phyloP scores from a whole-genome alignment of 371 early-diverging fungal genomes.

The Mucor indicus region DNA sequence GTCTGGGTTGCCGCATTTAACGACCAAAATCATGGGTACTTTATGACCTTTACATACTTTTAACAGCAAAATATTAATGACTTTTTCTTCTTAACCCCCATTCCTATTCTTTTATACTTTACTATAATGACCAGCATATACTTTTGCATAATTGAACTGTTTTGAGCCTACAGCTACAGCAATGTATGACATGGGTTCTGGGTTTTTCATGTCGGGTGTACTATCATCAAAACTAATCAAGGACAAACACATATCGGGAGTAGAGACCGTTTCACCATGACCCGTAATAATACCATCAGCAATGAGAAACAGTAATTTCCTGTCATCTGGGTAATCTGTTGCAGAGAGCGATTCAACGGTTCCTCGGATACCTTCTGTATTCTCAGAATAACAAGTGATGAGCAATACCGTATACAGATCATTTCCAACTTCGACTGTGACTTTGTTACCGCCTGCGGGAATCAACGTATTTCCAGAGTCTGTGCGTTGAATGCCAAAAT shows the following conservation, averaged over 20 bases:
- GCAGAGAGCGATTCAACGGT: constrained; percentile 93
- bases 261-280: constrained; percentile 75
- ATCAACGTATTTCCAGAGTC: constrained; percentile 22
- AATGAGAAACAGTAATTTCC: constrained; percentile 91
- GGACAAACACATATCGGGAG: constrained; percentile 75
- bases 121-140: constrained; percentile 91
- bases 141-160: constrained; percentile 88
- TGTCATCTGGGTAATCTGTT: constrained; percentile 88
- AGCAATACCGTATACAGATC: constrained; percentile 65
- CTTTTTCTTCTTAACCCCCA: no score
- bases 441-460: constrained; percentile 9
- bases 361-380: constrained; percentile 80
- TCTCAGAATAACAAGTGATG: constrained; percentile 94
- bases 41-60: constrained; percentile 56
- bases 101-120: no score
- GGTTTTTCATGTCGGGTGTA: constrained; percentile 57
- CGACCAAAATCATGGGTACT: constrained; percentile 75
- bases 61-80: no score
- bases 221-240: constrained; percentile 58
- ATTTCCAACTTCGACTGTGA: constrained; percentile 42
- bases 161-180: constrained; percentile 87
- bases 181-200: constrained; percentile 75
- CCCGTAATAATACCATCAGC: constrained; percentile 92
- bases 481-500: constrained; percentile 21
- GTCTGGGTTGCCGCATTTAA: constrained; percentile 82